Evolutionary conservation across 345 rosid species (phyloP).

Genomic region (Rhodomyrtus tomentosa): DNA sequence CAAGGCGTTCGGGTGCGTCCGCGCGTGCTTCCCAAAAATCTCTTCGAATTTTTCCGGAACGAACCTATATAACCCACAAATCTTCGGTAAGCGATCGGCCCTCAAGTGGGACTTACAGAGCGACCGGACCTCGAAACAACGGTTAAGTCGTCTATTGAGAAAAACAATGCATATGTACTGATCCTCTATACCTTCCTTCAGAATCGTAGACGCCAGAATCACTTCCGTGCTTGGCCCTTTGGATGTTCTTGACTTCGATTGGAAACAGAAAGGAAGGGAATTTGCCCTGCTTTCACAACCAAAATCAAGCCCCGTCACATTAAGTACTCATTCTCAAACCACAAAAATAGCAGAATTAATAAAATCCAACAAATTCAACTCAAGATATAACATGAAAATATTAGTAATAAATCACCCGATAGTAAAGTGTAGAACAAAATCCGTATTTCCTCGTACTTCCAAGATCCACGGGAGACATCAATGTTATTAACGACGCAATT

Average conservation of each 20-base stretch:
- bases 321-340: neutral
- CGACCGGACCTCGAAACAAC: neutral
- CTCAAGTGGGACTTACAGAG: neutral
- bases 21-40: slow-evolving; percentile 47
- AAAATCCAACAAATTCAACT: neutral
- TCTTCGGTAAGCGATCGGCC: neutral
- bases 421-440: neutral
- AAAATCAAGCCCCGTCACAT: neutral
- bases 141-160: neutral
- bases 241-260: slow-evolving; percentile 63
- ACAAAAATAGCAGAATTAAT: neutral
- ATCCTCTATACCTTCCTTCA: slow-evolving; percentile 50
- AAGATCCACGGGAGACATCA: neutral
- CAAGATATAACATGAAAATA: neutral
- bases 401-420: neutral
- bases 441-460: neutral
- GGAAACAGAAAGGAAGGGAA: slow-evolving; percentile 50
- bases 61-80: slow-evolving; percentile 22
- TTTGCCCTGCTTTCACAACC: slow-evolving; percentile 34
- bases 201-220: slow-evolving; percentile 74
- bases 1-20: slow-evolving; percentile 2
- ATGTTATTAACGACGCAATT: too few species aligned
- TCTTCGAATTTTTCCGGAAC: slow-evolving; percentile 63
- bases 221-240: slow-evolving; percentile 63
- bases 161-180: neutral